Base-by-base conservation (phyloP, 2,329 filamentous ascomycete genomes). In the Diplodia mutila region DNA sequence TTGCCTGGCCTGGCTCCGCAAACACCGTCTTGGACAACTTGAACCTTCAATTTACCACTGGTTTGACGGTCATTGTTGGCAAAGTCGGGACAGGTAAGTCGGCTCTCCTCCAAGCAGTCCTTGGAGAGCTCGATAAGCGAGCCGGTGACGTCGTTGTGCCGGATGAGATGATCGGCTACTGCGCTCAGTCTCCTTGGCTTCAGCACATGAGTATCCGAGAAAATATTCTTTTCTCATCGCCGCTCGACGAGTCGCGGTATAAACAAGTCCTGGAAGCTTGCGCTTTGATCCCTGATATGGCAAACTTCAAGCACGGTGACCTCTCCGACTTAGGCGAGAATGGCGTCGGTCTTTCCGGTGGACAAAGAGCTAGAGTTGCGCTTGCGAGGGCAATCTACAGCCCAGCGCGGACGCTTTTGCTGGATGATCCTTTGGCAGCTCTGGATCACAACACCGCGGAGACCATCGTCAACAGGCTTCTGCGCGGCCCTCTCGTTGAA, bases 1-100 rank as follows among this genome's bases (percentile, higher is more conserved):
- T 96, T 75, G 86, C 90, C 0, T 97, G 93, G 90, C 92, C 93
- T 0, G 91, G 91, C 0, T 86, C 86, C 0, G 75, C 83, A 2
- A 82, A 84, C 8, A 81, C 85, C 4, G 85, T 90, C 0, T 80
- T 90, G 0, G 77, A 79, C 23, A 76, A 87, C 57, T 77, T 90
- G 18, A 84, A 80, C 42, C 67, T 90, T 2, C 81, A 80, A 0
- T 88, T 90, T 34, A 81, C 85, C 0, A 73, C 73, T 18, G 88
- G 88, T 0, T 72, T 90, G 32, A 89, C 85, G 0, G 84, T 90
- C 12, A 79, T 90, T 2, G 85, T 82, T 70, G 88, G 88, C n/a
- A 86, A 88, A 71, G 87, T 90, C 0, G 88, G 85, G 2, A 80
- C 87, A 8, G 88, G 88, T 0, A 91, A 91, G 74, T 87, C 87